Evolutionary conservation across 192 early-diverging fungal genomes (phyloP), one percentile per base, ranked within the genome.

Genomic region (Coemansia guatemalensis): DNA sequence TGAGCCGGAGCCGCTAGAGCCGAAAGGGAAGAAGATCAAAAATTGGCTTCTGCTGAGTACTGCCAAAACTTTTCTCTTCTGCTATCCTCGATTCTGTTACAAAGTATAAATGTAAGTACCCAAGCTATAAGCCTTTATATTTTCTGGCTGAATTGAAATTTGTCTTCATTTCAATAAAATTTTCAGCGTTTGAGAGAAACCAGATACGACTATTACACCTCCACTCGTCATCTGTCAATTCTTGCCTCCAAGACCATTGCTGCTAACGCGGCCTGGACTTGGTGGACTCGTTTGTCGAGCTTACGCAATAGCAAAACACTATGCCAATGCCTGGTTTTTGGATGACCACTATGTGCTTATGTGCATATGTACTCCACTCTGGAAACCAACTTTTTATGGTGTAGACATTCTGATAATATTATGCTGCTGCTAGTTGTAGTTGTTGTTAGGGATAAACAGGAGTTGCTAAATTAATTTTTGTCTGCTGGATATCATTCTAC

Each of bases 291-390:
- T 71, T 62, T 49, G 35, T 71, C 69, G 69, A 71, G 35, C 69
- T 56, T 32, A 58, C 69, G 69, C 69, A 29, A 30, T 23, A 41
- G 39, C 39, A 44, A 44, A 44, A 44, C 22, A 66, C 70, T 60
- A 73, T 60, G 59, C 64, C 70, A 66, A 66, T 73, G 70, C 70
- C 70, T 73, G 70, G 70, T 73, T 73, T 62, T 73, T 73, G 70
- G 64, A 73, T 58, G 51, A 24, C 44, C 52, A 48, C 30, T n/a
- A 49, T 20, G 25, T 25, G 39, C 35, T 51, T 53, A 20, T 32
- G 25, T 62, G 48, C 26, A 25, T 48, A 29, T 22, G 49, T 32
- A 29, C 59, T 17, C 9, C 64, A 73, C 70, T 62, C 64, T 66
- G 70, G 70, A 50, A 73, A 73, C 64, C 70, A 73, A 73, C 70